Percentiles rank a stretch among this genome's conserved stretches.
Evolutionary conservation across 805 yeast species (phyloP).

Genomic region (Pichia californica): DNA sequence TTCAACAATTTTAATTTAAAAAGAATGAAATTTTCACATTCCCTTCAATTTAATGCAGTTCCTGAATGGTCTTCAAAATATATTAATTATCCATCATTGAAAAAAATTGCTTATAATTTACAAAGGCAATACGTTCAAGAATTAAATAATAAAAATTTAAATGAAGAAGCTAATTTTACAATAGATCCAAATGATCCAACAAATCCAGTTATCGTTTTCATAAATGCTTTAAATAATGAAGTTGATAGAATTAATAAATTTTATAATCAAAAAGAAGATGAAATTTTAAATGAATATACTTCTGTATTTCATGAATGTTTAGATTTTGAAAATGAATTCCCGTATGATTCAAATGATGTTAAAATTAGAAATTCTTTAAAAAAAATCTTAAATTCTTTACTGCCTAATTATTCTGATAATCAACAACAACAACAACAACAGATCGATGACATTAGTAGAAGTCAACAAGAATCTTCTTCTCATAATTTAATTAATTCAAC

Average conservation of each 20-base stretch:
- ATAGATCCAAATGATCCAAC: conserved; percentile 27
- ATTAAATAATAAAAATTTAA: conserved; percentile 18
- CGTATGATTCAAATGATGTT: conserved; percentile 14
- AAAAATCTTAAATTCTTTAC: conserved; percentile 10
- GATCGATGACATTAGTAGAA: too few relatives aligned
- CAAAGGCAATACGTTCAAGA: conserved; percentile 53
- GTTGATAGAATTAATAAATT: conserved; percentile 69
- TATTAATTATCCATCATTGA: conserved; percentile 81
- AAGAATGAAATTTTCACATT: conserved; percentile 87
- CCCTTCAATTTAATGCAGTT: conserved; percentile 93
- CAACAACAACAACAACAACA: too few relatives aligned
- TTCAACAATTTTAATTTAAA: too few relatives aligned
- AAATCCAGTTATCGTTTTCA: conserved; percentile 55
- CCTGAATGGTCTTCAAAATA: conserved; percentile 97
- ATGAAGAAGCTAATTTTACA: conserved; percentile 25
- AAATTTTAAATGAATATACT: conserved; percentile 45
- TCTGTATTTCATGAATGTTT: conserved; percentile 55
- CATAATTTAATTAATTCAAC: not conserved
- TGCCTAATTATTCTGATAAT: conserved; percentile 4
- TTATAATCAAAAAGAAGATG: conserved; percentile 60
- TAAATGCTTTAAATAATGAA: conserved; percentile 71
- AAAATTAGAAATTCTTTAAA: conserved; percentile 15
- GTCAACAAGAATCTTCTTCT: too few relatives aligned
- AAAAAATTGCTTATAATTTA: conserved; percentile 74
- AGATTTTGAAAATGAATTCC: conserved; percentile 45